phyloP scores from a whole-genome alignment of 495 filamentous ascomycete species.

The Xylaria longipes region DNA sequence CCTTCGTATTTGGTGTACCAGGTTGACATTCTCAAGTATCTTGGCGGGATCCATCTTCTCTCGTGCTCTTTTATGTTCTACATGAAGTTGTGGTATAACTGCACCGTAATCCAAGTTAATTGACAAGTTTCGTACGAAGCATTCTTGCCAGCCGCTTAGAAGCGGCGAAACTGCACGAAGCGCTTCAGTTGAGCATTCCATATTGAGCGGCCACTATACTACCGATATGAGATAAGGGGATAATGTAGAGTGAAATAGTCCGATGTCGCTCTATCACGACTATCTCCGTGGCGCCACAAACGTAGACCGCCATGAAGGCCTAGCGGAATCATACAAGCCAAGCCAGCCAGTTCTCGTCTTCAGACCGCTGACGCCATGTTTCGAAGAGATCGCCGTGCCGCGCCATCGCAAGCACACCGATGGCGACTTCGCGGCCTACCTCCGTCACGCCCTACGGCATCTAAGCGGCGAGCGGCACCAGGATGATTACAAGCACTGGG shows the following conservation, averaged over 20 bases:
- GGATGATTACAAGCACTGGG: slow-evolving; percentile 2
- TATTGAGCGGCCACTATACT: not conserved
- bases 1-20: not conserved
- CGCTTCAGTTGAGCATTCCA: not conserved
- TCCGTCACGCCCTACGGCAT: slow-evolving; percentile 4
- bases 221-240: not conserved
- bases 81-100: not conserved
- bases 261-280: slow-evolving; percentile 18
- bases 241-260: not conserved
- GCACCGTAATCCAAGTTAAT: not conserved
- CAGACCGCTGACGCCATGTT: not conserved
- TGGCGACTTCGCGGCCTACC: slow-evolving; percentile 1
- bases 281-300: not conserved
- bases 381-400: not conserved
- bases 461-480: not conserved
- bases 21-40: not conserved
- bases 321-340: not conserved
- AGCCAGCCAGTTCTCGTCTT: not conserved
- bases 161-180: not conserved
- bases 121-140: not conserved
- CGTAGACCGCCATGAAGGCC: not conserved
- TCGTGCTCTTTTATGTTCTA: not conserved
- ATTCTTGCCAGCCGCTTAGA: not conserved
- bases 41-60: not conserved
- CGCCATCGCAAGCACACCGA: not conserved